Evolutionary conservation across 192 early-diverging fungal genomes (phyloP).

Genomic region (Backusella australiensis): DNA sequence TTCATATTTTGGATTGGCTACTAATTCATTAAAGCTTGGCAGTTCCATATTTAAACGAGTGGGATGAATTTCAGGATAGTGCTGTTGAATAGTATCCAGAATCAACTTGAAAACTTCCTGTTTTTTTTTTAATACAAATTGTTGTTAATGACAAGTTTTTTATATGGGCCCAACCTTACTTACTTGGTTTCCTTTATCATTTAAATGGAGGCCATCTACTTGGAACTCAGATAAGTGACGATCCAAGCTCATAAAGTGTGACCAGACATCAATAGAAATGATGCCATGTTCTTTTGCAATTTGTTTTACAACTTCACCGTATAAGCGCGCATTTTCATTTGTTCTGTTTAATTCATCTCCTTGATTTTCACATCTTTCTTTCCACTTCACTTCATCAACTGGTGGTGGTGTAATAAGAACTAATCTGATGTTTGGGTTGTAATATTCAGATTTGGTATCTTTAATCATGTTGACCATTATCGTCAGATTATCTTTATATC

Average conservation of each 20-base stretch:
- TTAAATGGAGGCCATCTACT: constrained; percentile 59
- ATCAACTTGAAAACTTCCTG: constrained; percentile 40
- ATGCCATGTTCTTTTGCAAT: constrained; percentile 41
- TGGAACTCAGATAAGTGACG: constrained; percentile 35
- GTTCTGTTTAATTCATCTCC: constrained; percentile 37
- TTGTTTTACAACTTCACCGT: constrained; percentile 44
- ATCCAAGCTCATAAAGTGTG: constrained; percentile 35
- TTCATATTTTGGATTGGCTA: not conserved
- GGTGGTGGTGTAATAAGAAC: constrained; percentile 74
- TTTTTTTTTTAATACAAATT: not conserved
- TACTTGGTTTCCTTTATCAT: constrained; percentile 53
- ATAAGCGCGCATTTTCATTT: constrained; percentile 40
- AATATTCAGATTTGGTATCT: constrained; percentile 43
- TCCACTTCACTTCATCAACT: constrained; percentile 56
- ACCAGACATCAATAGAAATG: constrained; percentile 33
- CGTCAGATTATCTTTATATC: constrained; percentile 59
- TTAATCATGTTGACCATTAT: constrained; percentile 55
- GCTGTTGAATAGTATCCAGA: constrained; percentile 35
- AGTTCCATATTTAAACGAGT: constrained; percentile 27
- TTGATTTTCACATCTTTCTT: constrained; percentile 18
- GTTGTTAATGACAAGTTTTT: not conserved
- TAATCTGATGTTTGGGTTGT: constrained; percentile 58
- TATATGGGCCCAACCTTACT: not conserved
- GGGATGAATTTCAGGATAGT: constrained; percentile 51
- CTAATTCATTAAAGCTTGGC: not conserved